These are phyloP conservation scores for Capsicum rhomboideum DNA, from an alignment of 257 asterid species.

Conservation along the genomic window DNA sequence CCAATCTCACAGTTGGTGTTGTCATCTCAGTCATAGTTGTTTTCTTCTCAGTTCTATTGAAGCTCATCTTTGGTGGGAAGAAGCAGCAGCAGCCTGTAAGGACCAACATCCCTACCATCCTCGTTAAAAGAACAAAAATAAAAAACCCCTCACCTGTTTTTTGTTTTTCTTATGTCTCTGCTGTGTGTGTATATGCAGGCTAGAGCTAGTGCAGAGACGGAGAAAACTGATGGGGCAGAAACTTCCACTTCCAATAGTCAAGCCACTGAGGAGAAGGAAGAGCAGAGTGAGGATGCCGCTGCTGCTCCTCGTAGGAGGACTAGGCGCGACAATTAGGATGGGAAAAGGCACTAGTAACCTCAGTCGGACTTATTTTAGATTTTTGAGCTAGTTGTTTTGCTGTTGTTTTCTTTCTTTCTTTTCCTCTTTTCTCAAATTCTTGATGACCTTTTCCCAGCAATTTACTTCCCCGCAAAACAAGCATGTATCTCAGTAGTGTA, in stretches of 20 bases:
- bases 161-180: not conserved
- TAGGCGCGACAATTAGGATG: conserved; percentile 10
- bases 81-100: conserved; percentile 53
- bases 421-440: not conserved
- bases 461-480: not conserved
- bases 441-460: not conserved
- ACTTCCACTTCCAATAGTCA: conserved; percentile 43
- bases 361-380: not conserved
- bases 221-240: conserved; percentile 46
- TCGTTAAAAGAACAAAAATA: not conserved
- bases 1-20: conserved; percentile 69
- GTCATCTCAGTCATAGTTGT: conserved; percentile 40
- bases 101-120: not conserved
- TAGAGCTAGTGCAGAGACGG: conserved; percentile 24
- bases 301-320: conserved; percentile 9
- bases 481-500: not conserved
- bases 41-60: conserved; percentile 49
- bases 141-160: not conserved
- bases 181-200: conserved; percentile 29
- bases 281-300: conserved; percentile 18
- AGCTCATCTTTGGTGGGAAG: conserved; percentile 81
- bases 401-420: not conserved
- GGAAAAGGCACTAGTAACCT: not conserved
- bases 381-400: not conserved
- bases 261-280: conserved; percentile 58